phyloP scores from a whole-genome alignment of 2,329 filamentous ascomycete genomes.

The Ascochyta clinopodiicola region DNA sequence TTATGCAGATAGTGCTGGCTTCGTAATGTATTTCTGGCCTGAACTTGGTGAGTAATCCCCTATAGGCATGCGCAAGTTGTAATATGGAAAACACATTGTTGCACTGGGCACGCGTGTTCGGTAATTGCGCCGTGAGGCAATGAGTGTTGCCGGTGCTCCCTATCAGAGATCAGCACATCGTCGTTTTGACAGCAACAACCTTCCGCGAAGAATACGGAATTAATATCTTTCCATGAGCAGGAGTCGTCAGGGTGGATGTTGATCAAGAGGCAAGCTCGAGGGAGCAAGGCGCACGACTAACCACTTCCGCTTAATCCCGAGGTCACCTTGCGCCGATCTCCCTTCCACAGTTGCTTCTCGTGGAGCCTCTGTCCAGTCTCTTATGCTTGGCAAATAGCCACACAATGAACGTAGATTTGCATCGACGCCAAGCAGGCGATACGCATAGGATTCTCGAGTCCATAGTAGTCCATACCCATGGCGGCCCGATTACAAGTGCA shows the following conservation, averaged over 20 bases:
- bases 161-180: too few relatives aligned
- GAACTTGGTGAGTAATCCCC: background rate
- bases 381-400: conserved; percentile 8
- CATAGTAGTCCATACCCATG: background rate
- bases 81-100: too few relatives aligned
- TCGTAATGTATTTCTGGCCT: background rate
- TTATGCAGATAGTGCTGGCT: background rate
- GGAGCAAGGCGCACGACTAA: conserved; percentile 2
- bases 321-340: conserved; percentile 15
- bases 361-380: conserved; percentile 11
- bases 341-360: conserved; percentile 1
- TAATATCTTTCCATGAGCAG: background rate
- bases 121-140: too few relatives aligned
- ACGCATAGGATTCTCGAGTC: background rate
- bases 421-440: conserved; percentile 13
- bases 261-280: background rate
- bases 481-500: conserved; percentile 6
- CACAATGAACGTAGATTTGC: background rate
- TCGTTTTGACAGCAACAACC: background rate
- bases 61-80: too few relatives aligned
- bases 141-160: background rate
- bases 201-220: background rate
- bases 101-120: too few relatives aligned
- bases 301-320: conserved; percentile 9
- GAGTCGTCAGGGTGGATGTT: background rate